Percentiles rank a stretch among this genome's conserved stretches.
phyloP scores from a whole-genome alignment of 176 grass and related monocot species.

The Rhynchospora pubera region DNA sequence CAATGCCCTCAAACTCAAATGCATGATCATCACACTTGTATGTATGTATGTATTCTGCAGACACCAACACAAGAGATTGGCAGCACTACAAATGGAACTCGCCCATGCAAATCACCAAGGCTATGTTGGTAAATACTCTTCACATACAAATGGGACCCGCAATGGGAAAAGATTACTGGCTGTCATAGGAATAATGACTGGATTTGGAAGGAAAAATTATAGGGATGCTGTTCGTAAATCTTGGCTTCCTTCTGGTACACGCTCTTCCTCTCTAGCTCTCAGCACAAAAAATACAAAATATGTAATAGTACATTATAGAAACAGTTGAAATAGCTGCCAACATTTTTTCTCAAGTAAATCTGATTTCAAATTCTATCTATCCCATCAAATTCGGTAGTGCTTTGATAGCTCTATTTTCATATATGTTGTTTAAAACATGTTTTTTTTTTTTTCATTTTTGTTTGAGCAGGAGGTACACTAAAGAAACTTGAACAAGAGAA shows the following conservation, averaged over 20 bases:
- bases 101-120: conserved; percentile 68
- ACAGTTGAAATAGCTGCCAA: background rate
- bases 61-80: conserved; percentile 81
- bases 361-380: background rate
- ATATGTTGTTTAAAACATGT: background rate
- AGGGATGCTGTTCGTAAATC: conserved; percentile 90
- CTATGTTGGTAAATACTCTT: conserved; percentile 69
- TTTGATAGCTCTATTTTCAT: background rate
- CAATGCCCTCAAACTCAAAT: too few species aligned
- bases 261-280: background rate
- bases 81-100: conserved; percentile 87
- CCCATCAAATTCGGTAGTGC: background rate
- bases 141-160: conserved; percentile 57
- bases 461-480: conserved; percentile 66
- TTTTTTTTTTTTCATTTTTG: conserved; percentile 25
- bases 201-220: conserved; percentile 77
- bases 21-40: background rate
- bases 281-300: background rate
- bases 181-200: conserved; percentile 90
- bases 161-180: conserved; percentile 51
- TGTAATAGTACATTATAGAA: background rate
- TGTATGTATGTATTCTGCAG: conserved; percentile 36
- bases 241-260: conserved; percentile 84
- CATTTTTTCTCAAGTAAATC: background rate
- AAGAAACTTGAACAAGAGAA: conserved; percentile 91